phyloP scores from a whole-genome alignment of 2,329 filamentous ascomycete species.

The Botrytis tulipae region DNA sequence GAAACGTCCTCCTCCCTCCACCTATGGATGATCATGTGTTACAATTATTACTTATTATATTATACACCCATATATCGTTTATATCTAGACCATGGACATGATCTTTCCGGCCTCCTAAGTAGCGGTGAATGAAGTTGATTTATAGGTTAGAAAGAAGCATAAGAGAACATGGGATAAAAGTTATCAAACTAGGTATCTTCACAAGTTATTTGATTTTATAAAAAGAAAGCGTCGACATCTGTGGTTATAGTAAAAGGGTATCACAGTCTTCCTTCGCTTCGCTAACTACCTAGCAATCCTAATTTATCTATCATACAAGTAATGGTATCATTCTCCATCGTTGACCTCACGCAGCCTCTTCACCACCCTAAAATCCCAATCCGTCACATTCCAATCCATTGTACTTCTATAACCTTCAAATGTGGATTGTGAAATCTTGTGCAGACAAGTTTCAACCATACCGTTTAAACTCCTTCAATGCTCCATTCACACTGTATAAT shows the following conservation, averaged over 20 bases:
- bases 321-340: conserved; percentile 21
- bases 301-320: conserved; percentile 20
- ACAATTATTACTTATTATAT: neutral
- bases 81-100: neutral
- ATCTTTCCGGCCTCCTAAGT: neutral
- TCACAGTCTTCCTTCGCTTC: conserved; percentile 18
- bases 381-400: conserved; percentile 1
- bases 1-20: neutral
- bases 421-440: conserved; percentile 17
- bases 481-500: conserved; percentile 6
- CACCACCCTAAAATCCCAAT: neutral
- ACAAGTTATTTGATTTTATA: neutral
- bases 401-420: conserved; percentile 1
- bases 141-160: neutral
- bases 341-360: neutral
- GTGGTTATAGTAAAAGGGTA: conserved; percentile 17
- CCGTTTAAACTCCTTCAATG: conserved; percentile 14
- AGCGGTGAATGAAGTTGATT: neutral
- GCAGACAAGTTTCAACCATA: conserved; percentile 10
- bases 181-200: neutral
- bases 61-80: neutral
- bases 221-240: neutral
- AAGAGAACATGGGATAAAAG: neutral
- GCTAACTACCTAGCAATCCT: conserved; percentile 13
- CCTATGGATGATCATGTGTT: neutral